Percentiles rank a stretch among this genome's conserved stretches.
Conservation (phyloP, 257 asterid species). For the Scutellaria baicalensis region DNA sequence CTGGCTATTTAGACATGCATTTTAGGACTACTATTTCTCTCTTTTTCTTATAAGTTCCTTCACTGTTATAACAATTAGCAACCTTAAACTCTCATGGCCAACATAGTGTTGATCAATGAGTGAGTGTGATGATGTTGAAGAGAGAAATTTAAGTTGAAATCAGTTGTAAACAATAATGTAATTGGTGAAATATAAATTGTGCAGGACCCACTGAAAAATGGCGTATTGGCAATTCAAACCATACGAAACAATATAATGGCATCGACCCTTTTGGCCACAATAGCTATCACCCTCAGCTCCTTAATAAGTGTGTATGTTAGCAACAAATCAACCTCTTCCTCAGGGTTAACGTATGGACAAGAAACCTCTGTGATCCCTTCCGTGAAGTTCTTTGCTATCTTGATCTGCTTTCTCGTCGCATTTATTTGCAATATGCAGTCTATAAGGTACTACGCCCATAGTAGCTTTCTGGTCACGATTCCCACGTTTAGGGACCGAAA, state of each 20-base stretch:
- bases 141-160: too few relatives aligned
- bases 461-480: slow-evolving; percentile 62
- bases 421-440: slow-evolving; percentile 74
- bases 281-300: slow-evolving; percentile 80
- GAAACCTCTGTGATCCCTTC: slow-evolving; percentile 42
- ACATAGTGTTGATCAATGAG: too few relatives aligned
- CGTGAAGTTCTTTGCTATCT: slow-evolving; percentile 54
- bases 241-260: slow-evolving; percentile 96
- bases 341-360: slow-evolving; percentile 32
- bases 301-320: slow-evolving; percentile 69
- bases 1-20: too few relatives aligned
- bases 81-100: too few relatives aligned
- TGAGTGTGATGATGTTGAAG: too few relatives aligned
- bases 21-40: too few relatives aligned
- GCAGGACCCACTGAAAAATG: slow-evolving; percentile 83
- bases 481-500: slow-evolving; percentile 39
- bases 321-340: slow-evolving; percentile 44
- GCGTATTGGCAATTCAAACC: slow-evolving; percentile 79
- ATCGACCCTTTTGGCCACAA: slow-evolving; percentile 76
- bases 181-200: background rate
- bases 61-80: too few relatives aligned
- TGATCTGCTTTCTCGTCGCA: slow-evolving; percentile 74
- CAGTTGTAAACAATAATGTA: too few relatives aligned
- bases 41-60: too few relatives aligned
- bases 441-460: slow-evolving; percentile 74